Base-by-base conservation (phyloP, 768 basidiomycete genomes). In the Amanita pseudoporphyria region DNA sequence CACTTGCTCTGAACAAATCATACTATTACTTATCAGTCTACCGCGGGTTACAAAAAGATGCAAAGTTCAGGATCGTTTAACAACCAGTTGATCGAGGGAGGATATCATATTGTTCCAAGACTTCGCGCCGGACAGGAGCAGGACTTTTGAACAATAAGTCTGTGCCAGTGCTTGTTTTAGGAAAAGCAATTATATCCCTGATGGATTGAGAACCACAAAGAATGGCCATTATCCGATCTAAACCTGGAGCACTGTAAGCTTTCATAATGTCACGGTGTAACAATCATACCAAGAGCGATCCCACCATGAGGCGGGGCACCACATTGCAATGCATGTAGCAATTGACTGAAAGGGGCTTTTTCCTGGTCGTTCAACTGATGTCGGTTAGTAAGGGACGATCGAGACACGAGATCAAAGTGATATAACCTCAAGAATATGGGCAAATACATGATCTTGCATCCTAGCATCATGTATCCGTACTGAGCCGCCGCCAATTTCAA, bases 301-400 rank as follows among this genome's bases (percentile, higher is more conserved):
- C 94, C 94, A 31, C 88, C 94, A 69, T 97, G 94, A 56, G 94
- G 94, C 19, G 94, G 93, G 13, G 94, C 94, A 51, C 94, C 94
- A 64, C 83, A 90, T 59, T 72, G 72, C 51, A 97, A 74, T 13
- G 94, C 94, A 59, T 91, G 83, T 31, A 95, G 68, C 1, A 97
- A 77, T 59, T 93, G 92, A 49, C 77, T 67, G 68, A 97, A 97
- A 4, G 88, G 76, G 6, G 73, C 65, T 51, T 79, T 78, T 64
- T 96, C 92, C 47, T 72, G 58, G 40, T 84, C 78, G 56, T 72
- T 74, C 50, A 97, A 71, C 93, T 95, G 60, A 45, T 31, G 18
- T 26, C 42, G 9, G 41, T 51, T 14, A 43, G 30, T 43, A 37
- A 13, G 30, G 19, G 19, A 12, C 28, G 12, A 22, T 32, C 21